Evolutionary conservation across 2,329 filamentous ascomycete genomes (phyloP), one percentile per base, ranked within the genome.

Genomic region (Colletotrichum eremochloae): DNA sequence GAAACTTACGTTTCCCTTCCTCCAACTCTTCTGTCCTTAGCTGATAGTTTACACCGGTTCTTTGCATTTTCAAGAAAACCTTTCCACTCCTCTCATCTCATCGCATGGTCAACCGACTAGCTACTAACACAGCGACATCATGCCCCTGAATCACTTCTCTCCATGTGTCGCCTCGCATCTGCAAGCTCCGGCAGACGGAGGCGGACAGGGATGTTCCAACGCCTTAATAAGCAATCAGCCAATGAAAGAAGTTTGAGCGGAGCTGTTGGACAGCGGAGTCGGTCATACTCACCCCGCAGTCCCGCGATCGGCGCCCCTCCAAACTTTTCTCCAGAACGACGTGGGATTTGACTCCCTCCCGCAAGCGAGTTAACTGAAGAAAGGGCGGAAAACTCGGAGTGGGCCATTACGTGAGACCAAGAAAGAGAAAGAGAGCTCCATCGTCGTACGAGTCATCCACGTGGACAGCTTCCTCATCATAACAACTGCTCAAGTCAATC

Each of bases 231-330:
- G 46, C 36, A 8, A 12, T 4, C 0, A 20, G 44, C 69, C 69
- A 72, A 72, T 72, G 44, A 61, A 2, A 12, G 15, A 8, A 11
- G 9, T 2, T n/a, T 4, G 4, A 55, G 53, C 46, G 38, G 38
- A 29, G 9, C 29, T 15, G n/a, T 36, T 31, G 11, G 20, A 38
- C n/a, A 48, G 24, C 60, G 67, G 66, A 56, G 6, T 0, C 38
- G 14, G 60, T 2, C 60, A 72, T 60, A n/a, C 7, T 46, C 44
- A n/a, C 44, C 69, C 69, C 69, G 69, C 69, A 69, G 60, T 69
- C 66, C 69, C 69, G 69, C 68, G 48, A 72, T 69, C 69, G 69
- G 69, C 69, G 69, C 46, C 46, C 66, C 60, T 60, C 46, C 66
- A 63, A 72, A 68, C 58, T 36, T 53, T 53, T 68, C 3, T n/a